Percentiles rank a stretch among this genome's conserved stretches.
These are phyloP conservation scores for Bjerkandera adusta DNA, from an alignment of 1,284 basidiomycete species.

Conservation along the genomic window DNA sequence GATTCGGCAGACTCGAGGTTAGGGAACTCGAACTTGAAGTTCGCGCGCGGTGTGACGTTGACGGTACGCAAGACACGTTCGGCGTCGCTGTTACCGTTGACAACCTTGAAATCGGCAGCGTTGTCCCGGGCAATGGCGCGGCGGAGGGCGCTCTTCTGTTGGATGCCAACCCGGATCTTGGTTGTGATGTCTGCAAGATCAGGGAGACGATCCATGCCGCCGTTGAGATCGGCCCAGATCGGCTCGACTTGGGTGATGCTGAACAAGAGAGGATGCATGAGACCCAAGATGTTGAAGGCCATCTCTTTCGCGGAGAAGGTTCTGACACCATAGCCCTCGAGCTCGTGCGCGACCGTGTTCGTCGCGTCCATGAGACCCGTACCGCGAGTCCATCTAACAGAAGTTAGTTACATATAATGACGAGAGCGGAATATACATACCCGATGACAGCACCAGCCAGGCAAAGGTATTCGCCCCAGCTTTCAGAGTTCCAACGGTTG, in stretches of 20 bases:
- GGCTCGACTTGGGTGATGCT: constrained; percentile 99
- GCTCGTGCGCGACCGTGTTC: constrained; percentile 92
- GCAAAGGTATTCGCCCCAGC: constrained; percentile 99
- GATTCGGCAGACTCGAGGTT: constrained; percentile 65
- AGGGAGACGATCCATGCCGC: constrained; percentile 95
- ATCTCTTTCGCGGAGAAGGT: constrained; percentile 99
- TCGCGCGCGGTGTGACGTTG: constrained; percentile 92
- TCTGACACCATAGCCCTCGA: constrained; percentile 92
- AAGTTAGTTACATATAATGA: constrained; percentile 13
- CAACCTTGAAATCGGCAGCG: constrained; percentile 90
- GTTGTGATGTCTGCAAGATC: constrained; percentile 91
- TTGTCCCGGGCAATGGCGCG: constrained; percentile 94
- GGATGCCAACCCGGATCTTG: constrained; percentile 79
- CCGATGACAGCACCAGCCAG: constrained; percentile 98
- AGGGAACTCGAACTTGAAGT: constrained; percentile 97
- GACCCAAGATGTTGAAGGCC: constrained; percentile 98
- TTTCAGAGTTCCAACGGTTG: constrained; percentile 97
- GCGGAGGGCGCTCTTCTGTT: constrained; percentile 86
- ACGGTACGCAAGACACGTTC: constrained; percentile 94
- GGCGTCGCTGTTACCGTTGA: constrained; percentile 83
- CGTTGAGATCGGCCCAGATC: constrained; percentile 97
- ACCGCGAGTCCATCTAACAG: constrained; percentile 86
- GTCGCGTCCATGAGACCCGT: constrained; percentile 98
- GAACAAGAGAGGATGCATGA: constrained; percentile 99
- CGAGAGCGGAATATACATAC: constrained; percentile 41